A percentile compares a stretch with the other conserved stretches of the same genome.
These are phyloP conservation scores for Medicago lupulina DNA, from an alignment of 306 rosid species.

Conservation along the genomic window DNA sequence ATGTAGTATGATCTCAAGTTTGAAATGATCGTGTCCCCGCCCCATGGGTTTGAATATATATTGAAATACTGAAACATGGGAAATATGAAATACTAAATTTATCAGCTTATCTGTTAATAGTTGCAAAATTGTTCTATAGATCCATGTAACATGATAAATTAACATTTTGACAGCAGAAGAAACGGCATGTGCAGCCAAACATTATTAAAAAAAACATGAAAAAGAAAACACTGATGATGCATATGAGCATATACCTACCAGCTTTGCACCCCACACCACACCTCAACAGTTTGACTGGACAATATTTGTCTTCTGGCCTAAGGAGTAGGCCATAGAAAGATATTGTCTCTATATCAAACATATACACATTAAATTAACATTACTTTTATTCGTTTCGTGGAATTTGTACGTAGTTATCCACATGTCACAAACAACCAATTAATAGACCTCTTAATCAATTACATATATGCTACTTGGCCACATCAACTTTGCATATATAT, in stretches of 20 bases:
- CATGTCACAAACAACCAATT: slow-evolving; percentile 29
- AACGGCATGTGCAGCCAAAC: slow-evolving; percentile 1
- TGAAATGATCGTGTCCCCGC: neutral
- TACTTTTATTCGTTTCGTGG: slow-evolving; percentile 25
- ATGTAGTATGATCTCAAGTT: no score
- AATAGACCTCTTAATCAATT: no score
- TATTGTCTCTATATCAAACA: slow-evolving; percentile 6
- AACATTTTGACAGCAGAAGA: neutral
- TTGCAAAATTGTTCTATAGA: neutral
- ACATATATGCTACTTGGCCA: no score
- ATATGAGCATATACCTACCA: slow-evolving; percentile 26
- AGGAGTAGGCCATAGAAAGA: neutral
- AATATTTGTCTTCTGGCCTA: slow-evolving; percentile 29
- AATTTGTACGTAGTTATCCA: slow-evolving; percentile 25
- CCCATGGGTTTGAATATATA: neutral
- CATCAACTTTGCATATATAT: no score
- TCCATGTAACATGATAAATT: slow-evolving; percentile 24
- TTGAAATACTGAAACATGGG: neutral
- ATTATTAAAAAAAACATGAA: neutral
- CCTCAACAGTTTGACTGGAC: slow-evolving; percentile 15
- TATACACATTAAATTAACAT: neutral
- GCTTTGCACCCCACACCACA: slow-evolving; percentile 28
- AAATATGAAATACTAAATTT: neutral
- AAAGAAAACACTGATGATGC: neutral
- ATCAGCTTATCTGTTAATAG: neutral